Evolutionary conservation across 257 asterid species (phyloP).

Genomic region (Henckelia pumila): DNA sequence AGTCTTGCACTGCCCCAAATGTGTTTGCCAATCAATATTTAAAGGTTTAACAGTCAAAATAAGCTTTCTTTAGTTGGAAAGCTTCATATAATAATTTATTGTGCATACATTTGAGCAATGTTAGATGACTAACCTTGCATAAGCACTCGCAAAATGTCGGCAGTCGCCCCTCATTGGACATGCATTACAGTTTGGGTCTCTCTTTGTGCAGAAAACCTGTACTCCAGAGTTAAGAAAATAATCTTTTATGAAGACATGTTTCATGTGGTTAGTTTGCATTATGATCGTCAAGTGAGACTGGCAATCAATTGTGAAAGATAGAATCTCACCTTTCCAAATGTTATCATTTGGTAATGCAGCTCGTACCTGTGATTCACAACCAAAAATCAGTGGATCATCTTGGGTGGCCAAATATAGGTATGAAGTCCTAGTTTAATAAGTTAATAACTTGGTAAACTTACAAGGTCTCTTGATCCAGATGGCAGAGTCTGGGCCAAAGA

Average conservation of each 20-base stretch:
- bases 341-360: conserved; percentile 95
- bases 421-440: conserved; percentile 19
- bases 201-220: conserved; percentile 98
- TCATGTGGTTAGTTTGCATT: conserved; percentile 11
- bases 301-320: conserved; percentile 11
- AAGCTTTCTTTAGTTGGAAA: conserved; percentile 12
- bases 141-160: conserved; percentile 97
- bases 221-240: conserved; percentile 23
- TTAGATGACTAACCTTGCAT: conserved; percentile 68
- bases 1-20: conserved; percentile 81
- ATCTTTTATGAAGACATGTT: conserved; percentile 17
- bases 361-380: conserved; percentile 67
- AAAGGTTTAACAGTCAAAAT: background rate
- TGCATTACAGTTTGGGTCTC: conserved; percentile 90
- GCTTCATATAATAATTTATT: conserved; percentile 17
- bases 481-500: conserved; percentile 98
- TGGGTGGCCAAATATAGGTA: conserved; percentile 21
- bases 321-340: conserved; percentile 86
- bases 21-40: conserved; percentile 20
- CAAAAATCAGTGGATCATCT: conserved; percentile 31
- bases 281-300: conserved; percentile 6
- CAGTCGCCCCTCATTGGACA: conserved; percentile 95
- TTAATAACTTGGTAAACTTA: conserved; percentile 33
- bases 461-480: conserved; percentile 88
- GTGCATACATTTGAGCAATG: conserved; percentile 18